These are phyloP conservation scores for Kregervanrija pseudodelftensis DNA, from an alignment of 805 yeast genomes.

Conservation along the genomic window DNA sequence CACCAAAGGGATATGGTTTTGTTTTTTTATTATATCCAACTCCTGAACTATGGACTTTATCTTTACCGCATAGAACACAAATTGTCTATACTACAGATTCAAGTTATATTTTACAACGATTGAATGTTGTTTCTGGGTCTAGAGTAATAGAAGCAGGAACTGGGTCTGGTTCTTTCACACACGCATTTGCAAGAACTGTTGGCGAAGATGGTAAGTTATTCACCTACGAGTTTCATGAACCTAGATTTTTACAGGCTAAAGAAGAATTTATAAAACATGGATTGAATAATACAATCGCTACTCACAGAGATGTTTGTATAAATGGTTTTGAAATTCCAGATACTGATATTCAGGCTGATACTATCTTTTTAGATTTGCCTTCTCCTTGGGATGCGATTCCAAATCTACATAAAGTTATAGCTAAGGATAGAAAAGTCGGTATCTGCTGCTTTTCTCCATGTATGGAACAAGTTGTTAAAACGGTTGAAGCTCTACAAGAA, in stretches of 20 bases:
- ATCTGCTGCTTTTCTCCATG: conserved; percentile 97
- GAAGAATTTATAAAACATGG: conserved; percentile 72
- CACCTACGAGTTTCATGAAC: conserved; percentile 88
- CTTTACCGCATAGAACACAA: conserved; percentile 95
- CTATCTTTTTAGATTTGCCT: conserved; percentile 86
- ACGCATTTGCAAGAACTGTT: conserved; percentile 80
- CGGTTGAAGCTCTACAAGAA: conserved; percentile 65
- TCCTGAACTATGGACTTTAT: conserved; percentile 94
- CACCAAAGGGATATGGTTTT: conserved; percentile 69
- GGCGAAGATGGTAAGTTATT: conserved; percentile 55
- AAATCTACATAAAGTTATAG: conserved; percentile 52
- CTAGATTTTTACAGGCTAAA: conserved; percentile 72
- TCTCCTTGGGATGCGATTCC: conserved; percentile 96
- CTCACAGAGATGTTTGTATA: conserved; percentile 89
- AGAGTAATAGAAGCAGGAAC: conserved; percentile 95
- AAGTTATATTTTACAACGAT: conserved; percentile 78
- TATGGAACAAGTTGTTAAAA: conserved; percentile 90
- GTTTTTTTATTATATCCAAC: conserved; percentile 85
- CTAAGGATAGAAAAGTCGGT: conserved; percentile 46
- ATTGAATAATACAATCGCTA: conserved; percentile 50
- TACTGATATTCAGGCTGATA: conserved; percentile 50
- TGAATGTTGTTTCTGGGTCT: conserved; percentile 66
- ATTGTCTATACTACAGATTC: conserved; percentile 96
- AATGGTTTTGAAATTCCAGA: conserved; percentile 63
- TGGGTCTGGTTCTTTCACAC: conserved; percentile 94